A percentile compares a stretch with the other conserved stretches of the same genome.
Conservation (phyloP, 1,284 basidiomycete species). For the Rhodotorula sp. region DNA sequence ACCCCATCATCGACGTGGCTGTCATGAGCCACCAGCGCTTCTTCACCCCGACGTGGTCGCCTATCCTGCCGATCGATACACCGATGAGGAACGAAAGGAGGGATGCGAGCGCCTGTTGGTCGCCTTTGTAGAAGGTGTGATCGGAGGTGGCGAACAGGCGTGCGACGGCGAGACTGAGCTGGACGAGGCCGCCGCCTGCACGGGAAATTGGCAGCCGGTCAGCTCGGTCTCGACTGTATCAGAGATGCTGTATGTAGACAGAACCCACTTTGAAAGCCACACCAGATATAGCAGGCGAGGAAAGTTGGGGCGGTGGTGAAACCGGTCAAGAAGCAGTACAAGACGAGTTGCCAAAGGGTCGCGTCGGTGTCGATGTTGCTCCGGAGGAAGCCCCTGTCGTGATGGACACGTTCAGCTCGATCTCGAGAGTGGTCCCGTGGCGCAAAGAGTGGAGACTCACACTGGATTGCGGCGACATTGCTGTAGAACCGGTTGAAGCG, state of each 20-base stretch:
- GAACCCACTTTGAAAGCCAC: conserved; percentile 68
- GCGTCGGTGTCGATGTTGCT: conserved; percentile 63
- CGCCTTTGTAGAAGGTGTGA: conserved; percentile 65
- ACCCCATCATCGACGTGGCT: conserved; percentile 69
- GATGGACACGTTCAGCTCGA: no score
- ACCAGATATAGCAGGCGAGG: conserved; percentile 77
- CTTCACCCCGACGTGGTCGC: conserved; percentile 62
- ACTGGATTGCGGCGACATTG: no score
- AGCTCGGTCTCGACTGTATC: background rate
- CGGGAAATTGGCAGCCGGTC: background rate
- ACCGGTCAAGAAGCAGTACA: conserved; percentile 83
- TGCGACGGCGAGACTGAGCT: conserved; percentile 64
- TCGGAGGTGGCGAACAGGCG: conserved; percentile 62
- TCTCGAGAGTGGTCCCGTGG: no score
- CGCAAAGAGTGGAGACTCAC: no score
- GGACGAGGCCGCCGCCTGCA: conserved; percentile 51
- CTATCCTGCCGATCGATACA: conserved; percentile 50
- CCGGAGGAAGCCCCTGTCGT: conserved; percentile 44
- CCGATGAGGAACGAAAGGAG: conserved; percentile 64
- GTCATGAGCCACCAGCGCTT: conserved; percentile 69
- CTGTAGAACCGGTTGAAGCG: no score
- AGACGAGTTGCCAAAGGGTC: conserved; percentile 63
- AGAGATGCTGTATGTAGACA: background rate
- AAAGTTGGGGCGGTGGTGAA: conserved; percentile 60
- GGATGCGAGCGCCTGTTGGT: conserved; percentile 76